A percentile compares a stretch with the other conserved stretches of the same genome.
Conservation (phyloP, 257 asterid genomes). For the Solanum ossicruentum region DNA sequence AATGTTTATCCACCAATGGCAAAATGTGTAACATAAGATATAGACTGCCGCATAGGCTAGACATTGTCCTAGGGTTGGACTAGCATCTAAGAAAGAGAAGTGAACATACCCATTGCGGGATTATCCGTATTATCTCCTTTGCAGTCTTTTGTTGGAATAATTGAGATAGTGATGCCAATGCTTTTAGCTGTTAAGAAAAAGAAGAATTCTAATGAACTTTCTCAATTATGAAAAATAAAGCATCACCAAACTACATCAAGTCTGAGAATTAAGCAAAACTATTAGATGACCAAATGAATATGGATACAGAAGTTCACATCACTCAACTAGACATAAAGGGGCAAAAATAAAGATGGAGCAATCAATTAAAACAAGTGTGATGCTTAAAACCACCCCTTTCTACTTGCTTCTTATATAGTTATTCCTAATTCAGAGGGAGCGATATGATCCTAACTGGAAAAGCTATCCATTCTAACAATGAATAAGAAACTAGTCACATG, state of each 20-base stretch:
- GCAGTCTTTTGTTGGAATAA: conserved; percentile 58
- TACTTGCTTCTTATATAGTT: not conserved
- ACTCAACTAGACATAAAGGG: not conserved
- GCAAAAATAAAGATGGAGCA: not conserved
- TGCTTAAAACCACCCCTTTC: not conserved
- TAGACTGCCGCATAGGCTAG: not conserved
- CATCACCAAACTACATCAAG: not conserved
- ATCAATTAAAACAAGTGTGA: not conserved
- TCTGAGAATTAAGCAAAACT: not conserved
- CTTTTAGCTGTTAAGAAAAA: conserved; percentile 66
- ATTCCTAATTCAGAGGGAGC: not conserved
- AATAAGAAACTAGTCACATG: not conserved
- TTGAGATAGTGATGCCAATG: conserved; percentile 67
- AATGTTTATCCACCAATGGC: not conserved
- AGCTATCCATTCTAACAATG: not conserved
- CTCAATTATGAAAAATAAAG: conserved; percentile 2
- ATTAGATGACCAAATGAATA: not conserved
- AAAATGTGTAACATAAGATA: not conserved
- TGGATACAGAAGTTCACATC: not conserved
- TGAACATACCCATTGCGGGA: conserved; percentile 86
- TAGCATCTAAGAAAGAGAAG: not conserved
- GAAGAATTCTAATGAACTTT: conserved; percentile 4
- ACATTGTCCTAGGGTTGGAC: not conserved
- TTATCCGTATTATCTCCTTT: conserved; percentile 45
- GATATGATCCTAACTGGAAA: not conserved